Base-by-base conservation (phyloP, 306 rosid genomes). In the Dalbergia cultrata region DNA sequence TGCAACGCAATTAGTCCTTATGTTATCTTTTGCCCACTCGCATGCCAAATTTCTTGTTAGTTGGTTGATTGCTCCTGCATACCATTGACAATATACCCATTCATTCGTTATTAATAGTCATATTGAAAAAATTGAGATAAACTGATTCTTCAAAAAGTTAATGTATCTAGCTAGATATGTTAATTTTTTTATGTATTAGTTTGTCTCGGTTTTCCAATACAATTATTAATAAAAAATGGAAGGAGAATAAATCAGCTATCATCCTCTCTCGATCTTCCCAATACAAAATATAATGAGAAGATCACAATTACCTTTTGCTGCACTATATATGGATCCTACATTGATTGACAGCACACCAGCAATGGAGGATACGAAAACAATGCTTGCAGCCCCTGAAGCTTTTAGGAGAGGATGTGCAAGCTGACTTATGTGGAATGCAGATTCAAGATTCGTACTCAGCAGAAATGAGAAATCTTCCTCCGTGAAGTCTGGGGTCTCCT, bases 21-120 rank as follows among this genome's bases (percentile, higher is more conserved):
- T 86, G 2, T 89, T 87, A 33, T 91, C 90, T 68, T 87, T 84
- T 41, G 91, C 91, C 96, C 93, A 87, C 35, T 87, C 93, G 16
- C 92, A 86, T 21, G 96, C 92, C 83, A 91, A 69, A 17, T 53
- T 76, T 82, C 71, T 86, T 0, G 92, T 74, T 7, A 88, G 12
- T 7, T 87, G 90, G 44, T 81, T 91, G 0, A 87, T 82, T 78
- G 92, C 93, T 58, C n/a, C n/a, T n/a, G n/a, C n/a, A n/a, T n/a
- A n/a, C n/a, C n/a, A n/a, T n/a, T n/a, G n/a, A n/a, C n/a, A n/a
- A n/a, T n/a, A n/a, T n/a, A n/a, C n/a, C n/a, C 22, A 21, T 21
- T 1, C 22, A 21, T 21, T 1, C 1, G 1, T 21, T 21, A 21
- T 21, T 21, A 21, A 21, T 21, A 21, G 22, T 21, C 22, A 1